Conservation (phyloP, 345 rosid genomes). For the Excoecaria agallocha region DNA sequence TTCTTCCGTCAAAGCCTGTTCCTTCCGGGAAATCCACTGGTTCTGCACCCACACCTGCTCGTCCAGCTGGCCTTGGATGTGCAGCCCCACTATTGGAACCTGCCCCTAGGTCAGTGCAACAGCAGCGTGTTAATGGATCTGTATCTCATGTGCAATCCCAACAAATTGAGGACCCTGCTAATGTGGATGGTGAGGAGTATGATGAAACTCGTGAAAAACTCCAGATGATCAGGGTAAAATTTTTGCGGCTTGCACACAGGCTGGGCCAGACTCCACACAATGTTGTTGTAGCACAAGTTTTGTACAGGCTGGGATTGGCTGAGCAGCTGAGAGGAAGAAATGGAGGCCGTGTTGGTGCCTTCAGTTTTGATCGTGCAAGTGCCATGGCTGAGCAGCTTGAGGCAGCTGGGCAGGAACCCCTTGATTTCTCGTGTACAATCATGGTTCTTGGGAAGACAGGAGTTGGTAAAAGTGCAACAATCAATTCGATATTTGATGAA, state of each 20-base stretch:
- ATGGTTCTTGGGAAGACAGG: constrained; percentile 99
- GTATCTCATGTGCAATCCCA: constrained; percentile 54
- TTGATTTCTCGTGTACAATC: constrained; percentile 97
- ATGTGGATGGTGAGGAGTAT: constrained; percentile 68
- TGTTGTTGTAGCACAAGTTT: constrained; percentile 98
- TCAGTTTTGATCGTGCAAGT: constrained; percentile 98
- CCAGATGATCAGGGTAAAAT: constrained; percentile 96
- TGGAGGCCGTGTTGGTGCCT: constrained; percentile 99
- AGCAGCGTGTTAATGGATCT: constrained; percentile 72
- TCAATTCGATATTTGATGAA: constrained; percentile 95
- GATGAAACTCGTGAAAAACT: constrained; percentile 98
- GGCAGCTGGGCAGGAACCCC: constrained; percentile 89
- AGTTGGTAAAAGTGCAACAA: constrained; percentile 98
- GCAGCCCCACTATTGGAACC: constrained; percentile 82
- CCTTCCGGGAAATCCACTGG: constrained; percentile 41
- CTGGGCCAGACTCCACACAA: constrained; percentile 99
- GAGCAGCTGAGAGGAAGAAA: constrained; percentile 96
- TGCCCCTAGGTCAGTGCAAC: constrained; percentile 65
- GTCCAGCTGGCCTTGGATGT: constrained; percentile 93
- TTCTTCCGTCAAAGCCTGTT: constrained; percentile 22
- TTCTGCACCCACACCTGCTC: constrained; percentile 40
- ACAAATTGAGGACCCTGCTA: constrained; percentile 69
- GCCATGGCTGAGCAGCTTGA: constrained; percentile 98
- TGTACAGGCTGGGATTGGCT: constrained; percentile 93
- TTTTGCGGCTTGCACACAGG: constrained; percentile 93